Evolutionary conservation across 495 filamentous ascomycete species (phyloP), one percentile per base, ranked within the genome.

Genomic region (Lasiosphaeria ovina): DNA sequence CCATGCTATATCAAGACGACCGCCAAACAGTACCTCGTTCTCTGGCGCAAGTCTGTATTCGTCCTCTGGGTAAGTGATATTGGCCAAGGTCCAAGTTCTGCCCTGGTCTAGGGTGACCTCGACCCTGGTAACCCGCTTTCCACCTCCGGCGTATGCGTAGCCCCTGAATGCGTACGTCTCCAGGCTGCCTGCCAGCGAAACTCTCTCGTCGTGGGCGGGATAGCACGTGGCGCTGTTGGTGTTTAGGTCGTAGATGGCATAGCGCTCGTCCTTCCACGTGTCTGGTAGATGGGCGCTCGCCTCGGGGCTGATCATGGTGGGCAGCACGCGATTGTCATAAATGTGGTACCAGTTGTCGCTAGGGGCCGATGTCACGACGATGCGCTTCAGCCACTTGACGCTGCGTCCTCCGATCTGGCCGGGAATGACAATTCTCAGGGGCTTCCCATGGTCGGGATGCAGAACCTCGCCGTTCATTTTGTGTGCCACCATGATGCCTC

Each of bases 311-410:
- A 97, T 83, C 85, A 87, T 93, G 0, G 91, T 96, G 14, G 93
- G 93, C 51, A 98, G 73, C 8, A 97, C 93, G 50, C 93, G 78
- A 64, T 98, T 98, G 68, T 98, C 93, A 67, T 95, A 91, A 57
- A 95, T 91, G 71, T 98, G 93, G 64, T 97, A 98, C 92, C 93
- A 97, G 64, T 96, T 97, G 54, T 93, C 89, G 67, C 91, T 96
- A 0, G 93, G 93, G 4, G 74, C 72, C 6, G 85, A 82, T 0
- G 92, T 94, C 51, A 97, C 66, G 35, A 93, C 89, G 54, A 98
- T 81, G 47, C 81, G 87, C 77, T 89, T 96, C 62, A 98, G 67
- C 93, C 93, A 98, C 73, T 98, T 98, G 34, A 98, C 93, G 72
- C 92, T 96, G 51, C 93, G 81, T 6, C 93, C 93, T 47, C 93